phyloP scores from a whole-genome alignment of 148 eudicot species.

The Chenopodium berlandieri region DNA sequence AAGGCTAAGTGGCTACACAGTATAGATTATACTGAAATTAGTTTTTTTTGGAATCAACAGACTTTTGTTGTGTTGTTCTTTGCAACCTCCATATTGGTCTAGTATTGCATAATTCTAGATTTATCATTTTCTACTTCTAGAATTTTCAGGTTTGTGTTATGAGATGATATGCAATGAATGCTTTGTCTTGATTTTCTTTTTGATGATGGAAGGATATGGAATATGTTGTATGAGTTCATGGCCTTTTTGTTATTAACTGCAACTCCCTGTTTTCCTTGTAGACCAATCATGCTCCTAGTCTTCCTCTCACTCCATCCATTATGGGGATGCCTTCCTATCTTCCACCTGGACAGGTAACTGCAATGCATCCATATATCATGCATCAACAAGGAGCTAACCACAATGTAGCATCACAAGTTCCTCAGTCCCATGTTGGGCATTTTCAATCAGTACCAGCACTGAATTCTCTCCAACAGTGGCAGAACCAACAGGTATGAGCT shows the following conservation, averaged over 20 bases:
- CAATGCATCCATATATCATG: conserved; percentile 77
- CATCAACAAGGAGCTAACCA: conserved; percentile 73
- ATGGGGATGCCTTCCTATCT: conserved; percentile 77
- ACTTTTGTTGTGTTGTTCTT: not conserved
- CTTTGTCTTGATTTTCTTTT: not conserved
- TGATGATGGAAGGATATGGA: not conserved
- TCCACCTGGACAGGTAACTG: conserved; percentile 66
- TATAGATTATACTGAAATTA: not conserved
- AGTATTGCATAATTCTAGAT: not conserved
- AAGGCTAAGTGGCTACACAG: too few species aligned
- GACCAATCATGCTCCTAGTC: conserved; percentile 58
- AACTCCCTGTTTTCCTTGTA: conserved; percentile 21
- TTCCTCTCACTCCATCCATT: conserved; percentile 59
- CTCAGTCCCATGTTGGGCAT: conserved; percentile 60
- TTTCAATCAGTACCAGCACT: conserved; percentile 56
- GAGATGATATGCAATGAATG: not conserved
- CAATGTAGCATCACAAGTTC: conserved; percentile 57
- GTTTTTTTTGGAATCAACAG: not conserved
- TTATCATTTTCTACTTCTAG: not conserved
- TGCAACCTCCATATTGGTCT: not conserved
- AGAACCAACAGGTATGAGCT: conserved; percentile 59
- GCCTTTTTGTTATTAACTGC: not conserved
- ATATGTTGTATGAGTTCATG: not conserved
- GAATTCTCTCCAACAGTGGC: conserved; percentile 66
- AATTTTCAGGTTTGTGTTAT: not conserved